These are phyloP conservation scores for Auxenochlorella protothecoides DNA, from an alignment of 139 green algal genomes.

Conservation along the genomic window DNA sequence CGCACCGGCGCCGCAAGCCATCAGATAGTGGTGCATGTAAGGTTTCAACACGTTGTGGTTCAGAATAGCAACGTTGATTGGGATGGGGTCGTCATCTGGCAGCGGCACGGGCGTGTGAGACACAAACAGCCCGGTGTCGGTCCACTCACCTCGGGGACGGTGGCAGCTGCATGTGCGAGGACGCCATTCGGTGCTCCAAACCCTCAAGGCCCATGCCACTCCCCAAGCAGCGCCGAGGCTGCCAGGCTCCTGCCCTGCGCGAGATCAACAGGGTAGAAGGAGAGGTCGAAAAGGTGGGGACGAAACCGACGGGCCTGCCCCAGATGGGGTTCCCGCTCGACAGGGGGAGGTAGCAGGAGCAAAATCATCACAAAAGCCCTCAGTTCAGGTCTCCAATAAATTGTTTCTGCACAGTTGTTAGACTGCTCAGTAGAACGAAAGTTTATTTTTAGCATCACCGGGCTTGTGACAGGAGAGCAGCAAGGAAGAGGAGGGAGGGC, in stretches of 20 bases:
- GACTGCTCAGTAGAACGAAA: slow-evolving; percentile 38
- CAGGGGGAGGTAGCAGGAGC: no score
- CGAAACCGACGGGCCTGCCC: no score
- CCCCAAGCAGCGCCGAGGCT: no score
- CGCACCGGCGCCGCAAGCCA: slow-evolving; percentile 7
- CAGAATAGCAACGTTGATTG: slow-evolving; percentile 15
- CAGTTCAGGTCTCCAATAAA: slow-evolving; percentile 41
- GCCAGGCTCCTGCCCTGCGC: no score
- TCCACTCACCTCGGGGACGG: no score
- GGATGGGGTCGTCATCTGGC: slow-evolving; percentile 11
- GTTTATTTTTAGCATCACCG: slow-evolving; percentile 31
- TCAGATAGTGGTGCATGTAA: slow-evolving; percentile 75
- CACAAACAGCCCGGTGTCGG: background rate
- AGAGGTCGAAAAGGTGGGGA: no score
- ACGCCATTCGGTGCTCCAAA: no score
- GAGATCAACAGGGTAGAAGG: no score
- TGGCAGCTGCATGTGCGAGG: no score
- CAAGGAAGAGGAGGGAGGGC: background rate
- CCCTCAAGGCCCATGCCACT: no score
- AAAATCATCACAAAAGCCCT: slow-evolving; percentile 6
- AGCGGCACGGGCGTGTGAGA: background rate
- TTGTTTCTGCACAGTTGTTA: slow-evolving; percentile 16
- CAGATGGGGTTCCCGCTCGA: no score
- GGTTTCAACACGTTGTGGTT: slow-evolving; percentile 27
- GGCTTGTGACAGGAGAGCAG: background rate